Conservation (phyloP, 192 early-diverging fungal genomes). For the Entophlyctis helioformis region DNA sequence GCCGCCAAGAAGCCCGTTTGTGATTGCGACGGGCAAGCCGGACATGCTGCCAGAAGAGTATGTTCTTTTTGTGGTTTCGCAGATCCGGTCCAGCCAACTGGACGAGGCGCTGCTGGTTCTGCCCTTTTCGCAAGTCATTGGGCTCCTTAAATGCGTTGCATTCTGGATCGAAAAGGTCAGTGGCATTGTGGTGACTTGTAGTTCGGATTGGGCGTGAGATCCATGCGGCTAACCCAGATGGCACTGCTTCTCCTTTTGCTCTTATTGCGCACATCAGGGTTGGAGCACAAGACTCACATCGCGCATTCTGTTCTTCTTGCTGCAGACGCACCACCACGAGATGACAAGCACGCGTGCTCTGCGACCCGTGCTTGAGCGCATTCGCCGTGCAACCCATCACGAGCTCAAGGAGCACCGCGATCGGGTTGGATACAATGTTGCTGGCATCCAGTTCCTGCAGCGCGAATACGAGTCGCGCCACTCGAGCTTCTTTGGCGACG, state of each 20-base stretch:
- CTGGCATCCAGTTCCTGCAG: constrained; percentile 63
- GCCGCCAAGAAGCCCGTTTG: constrained; percentile 41
- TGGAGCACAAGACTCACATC: constrained; percentile 70
- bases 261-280: constrained; percentile 35
- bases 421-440: constrained; percentile 79
- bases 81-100: constrained; percentile 71
- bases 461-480: constrained; percentile 62
- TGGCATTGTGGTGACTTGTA: no score
- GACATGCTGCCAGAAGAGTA: constrained; percentile 60
- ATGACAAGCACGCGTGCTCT: constrained; percentile 71
- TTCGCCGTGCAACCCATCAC: constrained; percentile 50
- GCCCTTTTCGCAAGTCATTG: constrained; percentile 69
- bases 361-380: constrained; percentile 58
- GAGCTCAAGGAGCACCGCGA: constrained; percentile 65
- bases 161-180: constrained; percentile 69
- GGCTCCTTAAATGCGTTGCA: constrained; percentile 64
- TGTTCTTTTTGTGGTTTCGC: constrained; percentile 65
- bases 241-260: no score
- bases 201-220: no score
- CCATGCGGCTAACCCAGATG: no score
- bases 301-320: constrained; percentile 74
- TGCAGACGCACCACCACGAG: constrained; percentile 82
- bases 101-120: constrained; percentile 84
- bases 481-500: constrained; percentile 6
- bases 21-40: constrained; percentile 50